Percentiles rank a stretch among this genome's conserved stretches.
These are phyloP conservation scores for Senna tora DNA, from an alignment of 306 rosid genomes.

Conservation along the genomic window DNA sequence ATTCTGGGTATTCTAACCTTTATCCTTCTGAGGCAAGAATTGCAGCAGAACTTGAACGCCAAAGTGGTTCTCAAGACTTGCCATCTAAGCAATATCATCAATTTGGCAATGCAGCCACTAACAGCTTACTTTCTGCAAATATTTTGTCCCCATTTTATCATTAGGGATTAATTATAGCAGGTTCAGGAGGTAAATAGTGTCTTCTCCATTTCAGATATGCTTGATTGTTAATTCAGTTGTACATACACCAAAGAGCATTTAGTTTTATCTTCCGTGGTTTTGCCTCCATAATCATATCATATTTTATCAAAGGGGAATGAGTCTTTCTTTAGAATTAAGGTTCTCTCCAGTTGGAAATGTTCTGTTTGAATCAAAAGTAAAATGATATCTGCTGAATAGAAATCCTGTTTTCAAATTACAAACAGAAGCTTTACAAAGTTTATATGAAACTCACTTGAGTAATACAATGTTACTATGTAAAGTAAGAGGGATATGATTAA, in stretches of 20 bases:
- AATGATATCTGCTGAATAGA: neutral
- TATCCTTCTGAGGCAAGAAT: constrained; percentile 37
- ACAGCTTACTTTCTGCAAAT: constrained; percentile 21
- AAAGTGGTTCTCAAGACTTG: constrained; percentile 39
- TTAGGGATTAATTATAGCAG: constrained; percentile 24
- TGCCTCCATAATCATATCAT: constrained; percentile 28
- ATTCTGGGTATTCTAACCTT: constrained; percentile 33
- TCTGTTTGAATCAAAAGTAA: constrained; percentile 12
- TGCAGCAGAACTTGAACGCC: constrained; percentile 45
- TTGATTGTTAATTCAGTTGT: constrained; percentile 49
- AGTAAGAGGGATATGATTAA: constrained; percentile 19
- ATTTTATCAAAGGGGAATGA: constrained; percentile 38
- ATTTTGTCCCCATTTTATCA: neutral
- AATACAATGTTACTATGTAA: constrained; percentile 8
- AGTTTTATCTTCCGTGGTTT: neutral
- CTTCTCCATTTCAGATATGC: constrained; percentile 16
- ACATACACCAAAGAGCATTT: constrained; percentile 39
- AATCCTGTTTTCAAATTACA: neutral
- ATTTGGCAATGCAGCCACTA: constrained; percentile 54
- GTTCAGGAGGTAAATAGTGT: constrained; percentile 34
- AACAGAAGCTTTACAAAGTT: neutral
- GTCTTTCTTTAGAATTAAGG: constrained; percentile 21
- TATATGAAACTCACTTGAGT: neutral
- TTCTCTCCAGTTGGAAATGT: constrained; percentile 11
- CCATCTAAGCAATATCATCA: constrained; percentile 49